Conservation (phyloP, 768 basidiomycete genomes). For the Suillus weaverae region DNA sequence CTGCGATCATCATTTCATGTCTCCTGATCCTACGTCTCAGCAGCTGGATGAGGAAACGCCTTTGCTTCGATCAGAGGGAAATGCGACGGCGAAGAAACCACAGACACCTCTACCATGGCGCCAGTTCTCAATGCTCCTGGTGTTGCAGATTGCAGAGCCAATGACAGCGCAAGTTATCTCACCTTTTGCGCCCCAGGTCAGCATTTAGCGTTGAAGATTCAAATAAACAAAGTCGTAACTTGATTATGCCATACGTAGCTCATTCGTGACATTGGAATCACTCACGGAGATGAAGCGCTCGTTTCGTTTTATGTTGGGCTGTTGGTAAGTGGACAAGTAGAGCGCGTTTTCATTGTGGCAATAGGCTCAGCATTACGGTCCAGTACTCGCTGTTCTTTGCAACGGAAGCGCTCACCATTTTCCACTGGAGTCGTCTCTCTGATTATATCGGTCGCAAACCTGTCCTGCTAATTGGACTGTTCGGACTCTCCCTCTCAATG, state of each 20-base stretch:
- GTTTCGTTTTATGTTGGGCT: conserved; percentile 51
- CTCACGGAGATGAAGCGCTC: conserved; percentile 44
- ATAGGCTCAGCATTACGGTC: background rate
- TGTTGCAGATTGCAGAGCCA: conserved; percentile 75
- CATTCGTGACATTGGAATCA: conserved; percentile 35
- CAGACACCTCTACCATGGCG: conserved; percentile 64
- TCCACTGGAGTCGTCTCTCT: conserved; percentile 51
- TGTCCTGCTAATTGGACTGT: conserved; percentile 44
- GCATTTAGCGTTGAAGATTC: conserved; percentile 14
- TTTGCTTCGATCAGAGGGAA: conserved; percentile 36
- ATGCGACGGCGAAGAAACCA: conserved; percentile 24
- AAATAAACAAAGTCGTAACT: background rate
- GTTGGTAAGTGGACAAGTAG: conserved; percentile 34
- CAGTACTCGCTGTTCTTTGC: conserved; percentile 52
- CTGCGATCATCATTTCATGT: conserved; percentile 9
- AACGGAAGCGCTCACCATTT: conserved; percentile 47
- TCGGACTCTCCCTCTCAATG: conserved; percentile 48
- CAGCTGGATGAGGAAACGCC: conserved; percentile 61
- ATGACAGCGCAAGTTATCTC: conserved; percentile 72
- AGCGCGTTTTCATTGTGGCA: background rate
- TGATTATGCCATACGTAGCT: conserved; percentile 17
- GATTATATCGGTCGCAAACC: conserved; percentile 52
- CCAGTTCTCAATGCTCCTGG: conserved; percentile 66
- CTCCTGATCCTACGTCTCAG: background rate
- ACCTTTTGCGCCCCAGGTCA: conserved; percentile 66